Evolutionary conservation across 495 filamentous ascomycete genomes (phyloP).

Genomic region (Penicillium herquei): DNA sequence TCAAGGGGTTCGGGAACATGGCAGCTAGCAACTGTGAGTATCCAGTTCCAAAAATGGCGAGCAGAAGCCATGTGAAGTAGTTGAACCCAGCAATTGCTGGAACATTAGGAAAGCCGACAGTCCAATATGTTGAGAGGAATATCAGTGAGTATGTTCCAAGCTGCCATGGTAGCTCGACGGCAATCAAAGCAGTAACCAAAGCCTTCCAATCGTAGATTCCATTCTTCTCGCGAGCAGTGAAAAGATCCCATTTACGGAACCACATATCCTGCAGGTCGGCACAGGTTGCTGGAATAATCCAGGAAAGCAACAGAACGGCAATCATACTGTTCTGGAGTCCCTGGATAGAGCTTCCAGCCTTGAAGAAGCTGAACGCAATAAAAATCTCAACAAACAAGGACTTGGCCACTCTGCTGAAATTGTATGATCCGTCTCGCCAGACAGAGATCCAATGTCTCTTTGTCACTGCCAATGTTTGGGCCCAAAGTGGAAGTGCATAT

Average conservation of each 20-base stretch:
- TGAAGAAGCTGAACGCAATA: no score
- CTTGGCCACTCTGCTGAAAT: no score
- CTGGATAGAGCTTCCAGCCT: no score
- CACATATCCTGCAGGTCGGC: conserved; percentile 76
- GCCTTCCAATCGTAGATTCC: conserved; percentile 74
- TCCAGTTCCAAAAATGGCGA: conserved; percentile 73
- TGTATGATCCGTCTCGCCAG: no score
- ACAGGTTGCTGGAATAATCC: conserved; percentile 73
- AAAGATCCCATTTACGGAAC: conserved; percentile 70
- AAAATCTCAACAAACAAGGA: no score
- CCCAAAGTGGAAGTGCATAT: no score
- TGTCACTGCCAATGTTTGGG: no score
- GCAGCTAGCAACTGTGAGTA: conserved; percentile 70
- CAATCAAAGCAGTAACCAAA: conserved; percentile 66
- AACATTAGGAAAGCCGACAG: conserved; percentile 58
- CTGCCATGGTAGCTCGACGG: conserved; percentile 74
- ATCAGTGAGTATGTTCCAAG: conserved; percentile 68
- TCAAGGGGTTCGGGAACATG: conserved; percentile 68
- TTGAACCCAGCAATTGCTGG: conserved; percentile 72
- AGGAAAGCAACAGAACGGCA: conserved; percentile 83
- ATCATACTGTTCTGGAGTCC: no score
- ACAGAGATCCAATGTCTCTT: no score
- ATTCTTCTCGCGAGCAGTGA: conserved; percentile 66
- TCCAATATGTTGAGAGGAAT: conserved; percentile 73
- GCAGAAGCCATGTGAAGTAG: conserved; percentile 78